These are phyloP conservation scores for Chenopodium album DNA, from an alignment of 148 eudicot genomes.

Conservation along the genomic window DNA sequence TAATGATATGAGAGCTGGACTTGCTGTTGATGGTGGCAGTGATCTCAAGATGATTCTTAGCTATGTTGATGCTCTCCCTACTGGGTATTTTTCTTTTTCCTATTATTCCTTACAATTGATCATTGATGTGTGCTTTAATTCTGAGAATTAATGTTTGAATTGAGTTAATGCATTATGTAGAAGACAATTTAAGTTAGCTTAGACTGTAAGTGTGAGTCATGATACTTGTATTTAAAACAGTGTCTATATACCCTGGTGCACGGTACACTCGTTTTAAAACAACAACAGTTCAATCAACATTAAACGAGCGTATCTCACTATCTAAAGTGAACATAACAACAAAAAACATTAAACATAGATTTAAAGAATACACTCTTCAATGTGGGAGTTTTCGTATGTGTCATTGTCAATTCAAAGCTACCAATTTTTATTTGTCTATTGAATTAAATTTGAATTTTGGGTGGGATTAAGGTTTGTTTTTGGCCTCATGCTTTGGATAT, in stretches of 20 bases:
- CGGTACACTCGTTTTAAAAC: no score
- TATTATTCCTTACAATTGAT: background rate
- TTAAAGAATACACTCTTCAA: no score
- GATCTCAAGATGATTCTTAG: conserved; percentile 79
- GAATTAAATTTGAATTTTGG: no score
- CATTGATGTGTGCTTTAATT: background rate
- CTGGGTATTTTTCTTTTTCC: conserved; percentile 43
- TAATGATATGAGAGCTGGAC: conserved; percentile 66
- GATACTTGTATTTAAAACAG: no score
- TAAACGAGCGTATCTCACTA: no score
- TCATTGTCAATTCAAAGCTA: background rate
- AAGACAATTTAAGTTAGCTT: background rate
- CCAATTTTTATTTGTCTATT: background rate
- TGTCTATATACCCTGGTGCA: no score
- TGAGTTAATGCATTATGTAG: background rate
- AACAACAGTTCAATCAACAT: no score
- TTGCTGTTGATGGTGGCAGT: conserved; percentile 53
- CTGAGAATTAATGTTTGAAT: background rate
- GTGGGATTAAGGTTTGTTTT: no score
- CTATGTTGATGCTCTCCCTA: conserved; percentile 61
- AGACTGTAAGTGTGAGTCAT: background rate
- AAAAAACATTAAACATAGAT: no score
- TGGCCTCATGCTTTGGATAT: no score
- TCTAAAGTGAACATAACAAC: no score
- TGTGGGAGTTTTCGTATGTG: background rate